Conservation (phyloP, 2,329 filamentous ascomycete species). For the Fusarium papillatum region DNA sequence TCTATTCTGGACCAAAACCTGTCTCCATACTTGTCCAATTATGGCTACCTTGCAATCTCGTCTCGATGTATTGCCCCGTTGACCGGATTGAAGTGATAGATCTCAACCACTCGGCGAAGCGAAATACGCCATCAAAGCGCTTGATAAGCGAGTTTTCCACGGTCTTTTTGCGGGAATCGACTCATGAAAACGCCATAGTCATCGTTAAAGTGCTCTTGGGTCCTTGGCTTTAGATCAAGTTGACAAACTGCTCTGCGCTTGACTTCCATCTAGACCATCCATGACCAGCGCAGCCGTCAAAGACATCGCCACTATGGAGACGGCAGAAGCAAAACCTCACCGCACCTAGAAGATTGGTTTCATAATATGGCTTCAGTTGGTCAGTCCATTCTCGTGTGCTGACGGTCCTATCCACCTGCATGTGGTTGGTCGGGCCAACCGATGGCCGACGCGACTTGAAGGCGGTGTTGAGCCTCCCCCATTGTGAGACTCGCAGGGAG, state of each 20-base stretch:
- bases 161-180: constrained; percentile 40
- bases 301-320: constrained; percentile 46
- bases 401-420: constrained; percentile 30
- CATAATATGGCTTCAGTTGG: constrained; percentile 41
- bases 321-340: constrained; percentile 39
- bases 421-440: neutral
- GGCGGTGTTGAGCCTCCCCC: constrained; percentile 60
- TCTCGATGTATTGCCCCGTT: neutral
- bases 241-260: neutral
- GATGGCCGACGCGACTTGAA: constrained; percentile 50
- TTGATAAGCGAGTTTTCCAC: constrained; percentile 61
- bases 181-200: constrained; percentile 45
- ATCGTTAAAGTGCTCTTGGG: constrained; percentile 54
- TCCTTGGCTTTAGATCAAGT: constrained; percentile 39
- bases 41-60: constrained; percentile 2
- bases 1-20: neutral
- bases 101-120: constrained; percentile 67
- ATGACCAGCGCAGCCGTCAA: constrained; percentile 47
- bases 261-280: neutral
- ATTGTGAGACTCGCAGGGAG: constrained; percentile 45
- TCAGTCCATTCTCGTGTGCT: constrained; percentile 61
- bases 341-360: constrained; percentile 54
- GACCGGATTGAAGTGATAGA: neutral
- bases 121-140: constrained; percentile 68
- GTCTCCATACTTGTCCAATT: neutral